phyloP scores from a whole-genome alignment of 768 basidiomycete genomes.

The Mycena vulgaris region DNA sequence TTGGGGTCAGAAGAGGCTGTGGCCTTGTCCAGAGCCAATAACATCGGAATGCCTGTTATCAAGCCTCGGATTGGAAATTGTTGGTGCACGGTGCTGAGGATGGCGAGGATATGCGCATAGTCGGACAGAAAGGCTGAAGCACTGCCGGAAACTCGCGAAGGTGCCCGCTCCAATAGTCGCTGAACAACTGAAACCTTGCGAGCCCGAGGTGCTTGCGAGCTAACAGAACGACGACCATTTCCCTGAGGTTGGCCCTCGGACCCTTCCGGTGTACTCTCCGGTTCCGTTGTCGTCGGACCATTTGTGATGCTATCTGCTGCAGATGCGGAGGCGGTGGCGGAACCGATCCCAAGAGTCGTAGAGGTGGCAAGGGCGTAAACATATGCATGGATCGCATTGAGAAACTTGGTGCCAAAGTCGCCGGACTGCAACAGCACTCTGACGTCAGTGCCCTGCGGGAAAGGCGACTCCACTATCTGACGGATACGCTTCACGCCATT shows the following conservation, averaged over 20 bases:
- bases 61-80: constrained; percentile 83
- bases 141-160: constrained; percentile 58
- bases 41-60: constrained; percentile 87
- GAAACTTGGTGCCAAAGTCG: constrained; percentile 77
- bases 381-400: constrained; percentile 87
- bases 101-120: constrained; percentile 77
- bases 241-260: constrained; percentile 52
- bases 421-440: constrained; percentile 67
- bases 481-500: constrained; percentile 64
- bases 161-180: constrained; percentile 65
- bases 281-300: constrained; percentile 48
- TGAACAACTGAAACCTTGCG: constrained; percentile 72
- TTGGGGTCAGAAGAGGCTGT: constrained; percentile 59
- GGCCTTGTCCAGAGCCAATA: constrained; percentile 78
- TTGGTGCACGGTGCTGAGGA: constrained; percentile 78
- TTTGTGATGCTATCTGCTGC: constrained; percentile 53
- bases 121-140: constrained; percentile 79
- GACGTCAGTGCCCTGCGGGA: constrained; percentile 62
- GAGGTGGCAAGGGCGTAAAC: constrained; percentile 85
- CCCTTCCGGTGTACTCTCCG: constrained; percentile 42
- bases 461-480: constrained; percentile 64
- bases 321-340: constrained; percentile 55
- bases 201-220: constrained; percentile 62
- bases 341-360: constrained; percentile 67
- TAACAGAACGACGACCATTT: constrained; percentile 63